A percentile compares a stretch with the other conserved stretches of the same genome.
Evolutionary conservation across 805 yeast genomes (phyloP).

Genomic region (Saccharomycopsis synnaedendra): DNA sequence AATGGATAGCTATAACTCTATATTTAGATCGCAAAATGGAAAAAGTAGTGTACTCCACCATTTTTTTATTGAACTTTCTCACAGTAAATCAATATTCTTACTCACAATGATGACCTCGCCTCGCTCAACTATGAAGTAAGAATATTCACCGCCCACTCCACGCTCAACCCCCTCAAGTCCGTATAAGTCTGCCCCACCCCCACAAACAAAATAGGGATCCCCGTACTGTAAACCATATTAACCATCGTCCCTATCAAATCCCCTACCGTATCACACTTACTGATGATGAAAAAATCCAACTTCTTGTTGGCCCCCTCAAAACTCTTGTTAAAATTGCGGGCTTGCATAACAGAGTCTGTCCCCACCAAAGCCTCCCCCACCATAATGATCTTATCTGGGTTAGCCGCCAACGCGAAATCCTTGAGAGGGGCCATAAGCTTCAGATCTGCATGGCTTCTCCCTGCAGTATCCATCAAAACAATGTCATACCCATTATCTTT

Average conservation of each 20-base stretch:
- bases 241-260: slow-evolving; percentile 94
- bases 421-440: slow-evolving; percentile 92
- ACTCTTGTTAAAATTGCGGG: slow-evolving; percentile 83
- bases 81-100: background rate
- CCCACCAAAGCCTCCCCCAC: slow-evolving; percentile 98
- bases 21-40: no score
- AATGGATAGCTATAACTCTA: no score
- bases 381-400: slow-evolving; percentile 95
- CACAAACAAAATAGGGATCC: slow-evolving; percentile 88
- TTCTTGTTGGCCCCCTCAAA: slow-evolving; percentile 66
- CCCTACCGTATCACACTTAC: slow-evolving; percentile 96
- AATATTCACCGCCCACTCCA: slow-evolving; percentile 84
- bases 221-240: slow-evolving; percentile 93
- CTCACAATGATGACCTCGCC: background rate
- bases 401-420: slow-evolving; percentile 89
- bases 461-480: slow-evolving; percentile 93
- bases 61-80: background rate
- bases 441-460: slow-evolving; percentile 91
- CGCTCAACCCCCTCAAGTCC: slow-evolving; percentile 80
- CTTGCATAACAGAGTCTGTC: slow-evolving; percentile 93
- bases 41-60: no score
- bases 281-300: slow-evolving; percentile 82
- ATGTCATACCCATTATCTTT: slow-evolving; percentile 62
- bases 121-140: slow-evolving; percentile 33
- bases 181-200: slow-evolving; percentile 98